Percentiles rank a stretch among this genome's conserved stretches.
These are phyloP conservation scores for Prunus padus DNA, from an alignment of 306 rosid genomes.

Conservation along the genomic window DNA sequence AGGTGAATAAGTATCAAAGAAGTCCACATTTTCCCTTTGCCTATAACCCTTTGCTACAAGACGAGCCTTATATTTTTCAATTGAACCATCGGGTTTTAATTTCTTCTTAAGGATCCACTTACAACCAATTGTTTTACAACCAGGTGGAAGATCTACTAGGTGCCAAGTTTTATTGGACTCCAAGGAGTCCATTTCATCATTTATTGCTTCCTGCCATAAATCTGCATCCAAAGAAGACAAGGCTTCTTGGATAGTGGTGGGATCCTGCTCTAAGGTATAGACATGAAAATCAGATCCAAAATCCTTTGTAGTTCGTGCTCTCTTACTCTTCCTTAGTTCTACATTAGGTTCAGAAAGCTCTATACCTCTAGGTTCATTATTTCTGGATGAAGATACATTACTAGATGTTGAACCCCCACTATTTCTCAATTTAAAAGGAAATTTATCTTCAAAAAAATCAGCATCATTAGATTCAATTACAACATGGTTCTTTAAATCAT, in stretches of 20 bases:
- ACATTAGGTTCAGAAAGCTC: neutral
- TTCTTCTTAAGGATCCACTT: neutral
- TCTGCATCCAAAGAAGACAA: constrained; percentile 4
- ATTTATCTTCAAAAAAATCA: constrained; percentile 1
- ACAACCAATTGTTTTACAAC: neutral
- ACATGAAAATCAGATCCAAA: neutral
- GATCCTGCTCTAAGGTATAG: neutral
- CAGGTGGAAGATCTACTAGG: neutral
- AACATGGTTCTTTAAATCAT: neutral
- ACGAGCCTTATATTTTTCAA: neutral
- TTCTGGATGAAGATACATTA: neutral
- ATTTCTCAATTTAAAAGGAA: neutral
- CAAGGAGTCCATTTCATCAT: constrained; percentile 8
- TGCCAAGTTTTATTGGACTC: neutral
- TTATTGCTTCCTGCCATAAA: neutral
- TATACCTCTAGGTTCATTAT: neutral
- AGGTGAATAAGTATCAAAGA: too few species aligned
- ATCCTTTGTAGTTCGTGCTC: neutral
- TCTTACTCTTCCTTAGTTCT: neutral
- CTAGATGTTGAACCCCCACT: neutral
- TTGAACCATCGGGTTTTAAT: neutral
- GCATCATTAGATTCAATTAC: neutral
- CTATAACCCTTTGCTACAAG: neutral
- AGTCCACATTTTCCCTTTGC: neutral
- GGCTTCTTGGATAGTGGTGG: neutral